Evolutionary conservation across 306 rosid species (phyloP).

Genomic region (Boehmeria nivea): DNA sequence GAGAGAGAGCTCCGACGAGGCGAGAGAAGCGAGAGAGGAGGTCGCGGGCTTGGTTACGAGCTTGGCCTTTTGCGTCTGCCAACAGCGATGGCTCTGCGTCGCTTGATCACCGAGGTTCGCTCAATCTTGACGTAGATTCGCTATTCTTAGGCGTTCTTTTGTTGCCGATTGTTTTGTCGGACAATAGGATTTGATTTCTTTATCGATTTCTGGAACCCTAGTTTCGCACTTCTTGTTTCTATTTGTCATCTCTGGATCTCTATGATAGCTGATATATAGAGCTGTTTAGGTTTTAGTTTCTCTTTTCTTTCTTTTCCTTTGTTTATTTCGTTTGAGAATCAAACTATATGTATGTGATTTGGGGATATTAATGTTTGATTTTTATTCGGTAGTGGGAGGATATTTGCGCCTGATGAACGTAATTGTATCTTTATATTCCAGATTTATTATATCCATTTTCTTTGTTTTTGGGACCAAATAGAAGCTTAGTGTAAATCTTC

Average conservation of each 20-base stretch:
- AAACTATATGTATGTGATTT: background rate
- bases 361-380: background rate
- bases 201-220: conserved; percentile 35
- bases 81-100: conserved; percentile 54
- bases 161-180: background rate
- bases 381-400: background rate
- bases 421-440: background rate
- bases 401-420: too few relatives aligned
- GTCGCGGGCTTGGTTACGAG: background rate
- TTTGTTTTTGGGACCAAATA: background rate
- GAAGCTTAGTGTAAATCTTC: background rate
- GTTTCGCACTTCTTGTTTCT: background rate
- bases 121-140: conserved; percentile 2
- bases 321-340: background rate
- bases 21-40: background rate
- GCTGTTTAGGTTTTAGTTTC: background rate
- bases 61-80: conserved; percentile 12
- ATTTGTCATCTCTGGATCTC: background rate
- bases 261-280: background rate
- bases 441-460: background rate
- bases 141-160: background rate
- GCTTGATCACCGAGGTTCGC: conserved; percentile 59
- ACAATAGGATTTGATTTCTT: background rate
- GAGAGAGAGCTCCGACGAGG: background rate
- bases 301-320: background rate